These are phyloP conservation scores for Saturnispora dispora DNA, from an alignment of 805 yeast genomes.

Conservation along the genomic window DNA sequence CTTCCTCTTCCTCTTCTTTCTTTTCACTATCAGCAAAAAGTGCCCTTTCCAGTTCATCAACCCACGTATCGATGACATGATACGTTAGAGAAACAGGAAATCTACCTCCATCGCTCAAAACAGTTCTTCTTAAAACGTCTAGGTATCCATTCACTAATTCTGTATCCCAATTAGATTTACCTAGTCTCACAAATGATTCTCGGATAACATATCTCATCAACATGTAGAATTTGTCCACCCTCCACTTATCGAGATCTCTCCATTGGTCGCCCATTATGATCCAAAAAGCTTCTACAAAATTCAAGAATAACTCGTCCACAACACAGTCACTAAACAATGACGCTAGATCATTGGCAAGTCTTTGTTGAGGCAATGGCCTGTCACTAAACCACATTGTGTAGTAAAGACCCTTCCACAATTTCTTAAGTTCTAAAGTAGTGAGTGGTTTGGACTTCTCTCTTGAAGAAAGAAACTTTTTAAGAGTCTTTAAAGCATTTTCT, in stretches of 20 bases:
- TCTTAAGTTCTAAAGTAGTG: slow-evolving; percentile 51
- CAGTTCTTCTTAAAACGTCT: slow-evolving; percentile 22
- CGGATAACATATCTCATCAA: slow-evolving; percentile 69
- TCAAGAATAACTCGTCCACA: slow-evolving; percentile 33
- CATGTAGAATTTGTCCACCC: slow-evolving; percentile 80
- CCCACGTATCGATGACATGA: slow-evolving; percentile 74
- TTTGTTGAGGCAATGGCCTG: slow-evolving; percentile 85
- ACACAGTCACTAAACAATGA: slow-evolving; percentile 36
- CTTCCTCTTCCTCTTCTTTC: slow-evolving; percentile 38
- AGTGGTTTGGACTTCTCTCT: slow-evolving; percentile 35
- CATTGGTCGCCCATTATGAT: slow-evolving; percentile 68
- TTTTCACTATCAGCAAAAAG: slow-evolving; percentile 41
- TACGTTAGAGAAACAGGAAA: slow-evolving; percentile 71
- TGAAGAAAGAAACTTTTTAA: slow-evolving; percentile 47
- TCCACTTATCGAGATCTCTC: slow-evolving; percentile 73
- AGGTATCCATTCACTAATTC: slow-evolving; percentile 38
- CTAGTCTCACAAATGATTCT: slow-evolving; percentile 52
- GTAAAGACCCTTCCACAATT: slow-evolving; percentile 94
- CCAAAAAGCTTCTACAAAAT: slow-evolving; percentile 75
- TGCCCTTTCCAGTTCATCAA: slow-evolving; percentile 75
- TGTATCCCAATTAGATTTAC: slow-evolving; percentile 45
- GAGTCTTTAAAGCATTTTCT: slow-evolving; percentile 59
- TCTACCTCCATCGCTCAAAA: slow-evolving; percentile 46
- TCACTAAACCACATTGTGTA: slow-evolving; percentile 96
- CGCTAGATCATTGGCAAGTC: slow-evolving; percentile 68